Base-by-base conservation (phyloP, 805 yeast genomes). In the Aciculoconidium aculeatum region DNA sequence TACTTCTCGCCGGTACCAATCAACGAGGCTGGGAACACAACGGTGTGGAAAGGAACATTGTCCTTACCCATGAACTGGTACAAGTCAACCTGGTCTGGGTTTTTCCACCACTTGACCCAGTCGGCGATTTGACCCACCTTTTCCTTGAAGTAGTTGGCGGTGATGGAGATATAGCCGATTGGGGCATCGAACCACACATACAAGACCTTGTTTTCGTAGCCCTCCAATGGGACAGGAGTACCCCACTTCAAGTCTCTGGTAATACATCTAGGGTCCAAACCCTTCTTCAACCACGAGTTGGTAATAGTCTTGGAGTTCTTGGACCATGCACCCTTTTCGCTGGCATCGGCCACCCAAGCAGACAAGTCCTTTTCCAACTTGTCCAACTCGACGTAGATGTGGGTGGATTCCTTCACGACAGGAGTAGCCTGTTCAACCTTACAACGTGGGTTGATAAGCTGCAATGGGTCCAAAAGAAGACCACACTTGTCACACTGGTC, bases 41-140 rank as follows among this genome's bases (percentile, higher is more conserved):
- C 98, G 1, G 96, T 82, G 55, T 92, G 99, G 85, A 92, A 92
- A 17, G 97, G 96, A 48, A 88, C 96, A 53, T 92, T 92, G 61
- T 92, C 99, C 58, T 92, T 92, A 61, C 99, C 99, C 99, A 92
- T 92, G 58, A 92, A 92, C 67, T 92, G 99, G 57, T 84, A 86
- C 43, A 92, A 67, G 42, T 82, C 62, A 40, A 92, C 96, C 39
- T 87, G 56, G 31, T 87, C 86, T n/a, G 95, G 94, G 51, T 82
- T 69, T 47, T 75, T 76, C 99, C 99, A 92, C 98, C 98, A 90
- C 45, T 75, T 53, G 47, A 71, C 63, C 97, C 97, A 90, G 30
- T 70, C 72, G 5, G 51, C 53, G 8, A 43, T 28, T 19, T 32
- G 35, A 4, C 37, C 40, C 25, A 64, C 63, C 23, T 70, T 57